A percentile compares a stretch with the other conserved stretches of the same genome.
These are phyloP conservation scores for Aspergillus aculeatinus DNA, from an alignment of 2,329 filamentous ascomycete genomes.

Conservation along the genomic window DNA sequence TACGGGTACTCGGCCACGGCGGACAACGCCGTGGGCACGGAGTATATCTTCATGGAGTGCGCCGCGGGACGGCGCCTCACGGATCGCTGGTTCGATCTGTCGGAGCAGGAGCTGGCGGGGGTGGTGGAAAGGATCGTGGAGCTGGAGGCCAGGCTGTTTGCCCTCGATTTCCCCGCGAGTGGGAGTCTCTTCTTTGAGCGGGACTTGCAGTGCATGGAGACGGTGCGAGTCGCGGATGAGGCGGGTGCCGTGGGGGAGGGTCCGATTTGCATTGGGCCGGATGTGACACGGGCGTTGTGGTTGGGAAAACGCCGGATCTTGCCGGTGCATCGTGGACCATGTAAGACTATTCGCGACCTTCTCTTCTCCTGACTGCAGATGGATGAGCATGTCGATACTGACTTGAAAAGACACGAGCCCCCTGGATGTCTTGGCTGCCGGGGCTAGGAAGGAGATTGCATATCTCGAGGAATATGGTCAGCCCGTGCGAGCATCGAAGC, in stretches of 20 bases:
- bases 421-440: constrained; percentile 14
- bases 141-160: constrained; percentile 20
- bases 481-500: constrained; percentile 17
- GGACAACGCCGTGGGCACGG: constrained; percentile 39
- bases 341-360: background rate
- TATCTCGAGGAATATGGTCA: constrained; percentile 20
- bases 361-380: background rate
- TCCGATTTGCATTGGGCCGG: background rate
- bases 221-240: background rate
- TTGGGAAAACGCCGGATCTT: background rate
- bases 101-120: constrained; percentile 11
- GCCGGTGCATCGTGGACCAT: background rate
- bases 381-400: too few species aligned
- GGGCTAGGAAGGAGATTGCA: constrained; percentile 22
- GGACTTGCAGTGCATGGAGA: constrained; percentile 9
- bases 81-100: constrained; percentile 32
- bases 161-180: constrained; percentile 16
- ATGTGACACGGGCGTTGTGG: background rate
- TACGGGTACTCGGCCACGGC: constrained; percentile 34
- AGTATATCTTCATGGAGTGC: constrained; percentile 43
- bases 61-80: constrained; percentile 30
- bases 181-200: constrained; percentile 22
- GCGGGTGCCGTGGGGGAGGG: background rate
- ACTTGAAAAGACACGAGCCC: background rate
- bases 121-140: constrained; percentile 21